Evolutionary conservation across 345 rosid species (phyloP).

Genomic region (Lenwebbia sp.): DNA sequence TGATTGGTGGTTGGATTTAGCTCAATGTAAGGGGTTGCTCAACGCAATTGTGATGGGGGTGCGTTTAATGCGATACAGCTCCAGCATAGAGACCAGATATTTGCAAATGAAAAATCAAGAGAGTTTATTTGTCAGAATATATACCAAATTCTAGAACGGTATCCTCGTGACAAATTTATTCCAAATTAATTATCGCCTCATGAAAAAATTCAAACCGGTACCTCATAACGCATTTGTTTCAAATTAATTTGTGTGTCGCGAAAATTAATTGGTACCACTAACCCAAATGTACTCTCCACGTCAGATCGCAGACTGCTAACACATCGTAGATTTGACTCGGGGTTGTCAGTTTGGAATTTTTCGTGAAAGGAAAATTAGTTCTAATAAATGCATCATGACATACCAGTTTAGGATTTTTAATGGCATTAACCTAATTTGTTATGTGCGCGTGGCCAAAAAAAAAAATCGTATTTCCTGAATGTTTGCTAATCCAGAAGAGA

Average conservation of each 20-base stretch:
- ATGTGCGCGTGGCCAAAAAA: background rate
- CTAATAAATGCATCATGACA: background rate
- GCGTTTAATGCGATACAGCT: background rate
- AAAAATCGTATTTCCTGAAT: background rate
- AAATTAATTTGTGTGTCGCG: too few relatives aligned
- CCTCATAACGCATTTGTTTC: too few relatives aligned
- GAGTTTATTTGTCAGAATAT: background rate
- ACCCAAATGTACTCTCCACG: too few relatives aligned
- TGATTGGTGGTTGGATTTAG: background rate
- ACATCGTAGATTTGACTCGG: too few relatives aligned
- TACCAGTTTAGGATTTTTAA: background rate
- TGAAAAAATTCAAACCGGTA: too few relatives aligned
- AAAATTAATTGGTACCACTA: too few relatives aligned
- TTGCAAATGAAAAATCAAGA: background rate
- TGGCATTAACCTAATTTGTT: background rate
- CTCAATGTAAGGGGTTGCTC: background rate
- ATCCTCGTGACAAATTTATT: too few relatives aligned
- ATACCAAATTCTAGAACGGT: too few relatives aligned
- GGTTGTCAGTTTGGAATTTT: too few relatives aligned
- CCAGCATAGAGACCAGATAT: background rate
- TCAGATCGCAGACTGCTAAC: too few relatives aligned
- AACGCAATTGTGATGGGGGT: background rate
- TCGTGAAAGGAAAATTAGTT: too few relatives aligned
- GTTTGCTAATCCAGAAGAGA: background rate
- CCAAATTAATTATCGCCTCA: too few relatives aligned